These are phyloP conservation scores for Dentipellis sp. DNA, from an alignment of 768 basidiomycete genomes.

Conservation along the genomic window DNA sequence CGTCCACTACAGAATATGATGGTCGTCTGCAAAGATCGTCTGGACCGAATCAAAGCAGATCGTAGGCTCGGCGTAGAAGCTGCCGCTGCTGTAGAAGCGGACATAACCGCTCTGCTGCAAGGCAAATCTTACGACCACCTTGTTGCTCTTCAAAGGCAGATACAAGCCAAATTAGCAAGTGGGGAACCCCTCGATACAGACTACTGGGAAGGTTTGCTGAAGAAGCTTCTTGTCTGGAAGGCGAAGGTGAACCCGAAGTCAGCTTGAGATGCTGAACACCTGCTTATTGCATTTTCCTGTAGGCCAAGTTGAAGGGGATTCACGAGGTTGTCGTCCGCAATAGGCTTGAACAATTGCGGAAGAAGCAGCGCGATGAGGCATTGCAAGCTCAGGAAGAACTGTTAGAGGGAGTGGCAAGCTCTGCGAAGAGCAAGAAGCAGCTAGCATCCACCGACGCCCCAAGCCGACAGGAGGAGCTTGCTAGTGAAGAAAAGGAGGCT, in stretches of 20 bases:
- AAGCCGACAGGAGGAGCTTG: slow-evolving; percentile 17
- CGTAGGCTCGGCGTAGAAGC: slow-evolving; percentile 59
- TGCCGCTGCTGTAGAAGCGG: slow-evolving; percentile 74
- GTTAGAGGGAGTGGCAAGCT: slow-evolving; percentile 65
- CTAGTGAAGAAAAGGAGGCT: slow-evolving; percentile 59
- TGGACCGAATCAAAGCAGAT: slow-evolving; percentile 64
- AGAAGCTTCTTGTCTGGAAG: slow-evolving; percentile 93
- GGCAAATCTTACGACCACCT: slow-evolving; percentile 87
- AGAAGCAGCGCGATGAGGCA: slow-evolving; percentile 93
- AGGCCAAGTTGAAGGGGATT: slow-evolving; percentile 87
- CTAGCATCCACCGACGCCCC: slow-evolving; percentile 21
- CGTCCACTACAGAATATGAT: slow-evolving; percentile 72
- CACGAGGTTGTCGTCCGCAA: slow-evolving; percentile 98
- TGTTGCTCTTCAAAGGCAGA: slow-evolving; percentile 69
- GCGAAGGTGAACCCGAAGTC: slow-evolving; percentile 56
- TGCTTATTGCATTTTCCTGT: slow-evolving; percentile 5
- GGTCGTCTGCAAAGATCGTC: slow-evolving; percentile 86
- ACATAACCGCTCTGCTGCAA: slow-evolving; percentile 71
- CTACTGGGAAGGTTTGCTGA: slow-evolving; percentile 92
- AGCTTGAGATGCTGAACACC: neutral
- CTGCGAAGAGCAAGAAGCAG: slow-evolving; percentile 38
- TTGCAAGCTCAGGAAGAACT: slow-evolving; percentile 88
- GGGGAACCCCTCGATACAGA: slow-evolving; percentile 95
- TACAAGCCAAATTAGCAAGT: slow-evolving; percentile 81
- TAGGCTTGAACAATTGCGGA: slow-evolving; percentile 90